phyloP scores from a whole-genome alignment of 805 yeast species.

The Candida taoyuanica region DNA sequence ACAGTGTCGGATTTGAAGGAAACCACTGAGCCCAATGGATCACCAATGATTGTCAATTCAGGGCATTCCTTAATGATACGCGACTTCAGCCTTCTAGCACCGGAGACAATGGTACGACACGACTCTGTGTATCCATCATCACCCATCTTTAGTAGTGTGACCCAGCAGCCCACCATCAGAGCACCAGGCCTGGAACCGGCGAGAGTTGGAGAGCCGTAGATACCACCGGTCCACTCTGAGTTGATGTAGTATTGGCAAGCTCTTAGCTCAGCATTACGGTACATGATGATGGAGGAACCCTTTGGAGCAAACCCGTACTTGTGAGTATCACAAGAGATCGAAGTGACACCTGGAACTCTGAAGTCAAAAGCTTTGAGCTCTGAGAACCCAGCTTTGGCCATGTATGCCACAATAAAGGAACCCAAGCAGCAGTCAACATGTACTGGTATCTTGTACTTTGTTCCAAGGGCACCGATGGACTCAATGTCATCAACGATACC shows the following conservation, averaged over 20 bases:
- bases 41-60: slow-evolving; percentile 70
- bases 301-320: slow-evolving; percentile 98
- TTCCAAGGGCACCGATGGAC: slow-evolving; percentile 56
- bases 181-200: slow-evolving; percentile 99
- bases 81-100: slow-evolving; percentile 54
- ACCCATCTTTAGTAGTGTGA: slow-evolving; percentile 80
- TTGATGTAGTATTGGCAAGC: slow-evolving; percentile 79
- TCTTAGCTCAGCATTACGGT: slow-evolving; percentile 63
- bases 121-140: slow-evolving; percentile 71
- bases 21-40: slow-evolving; percentile 79
- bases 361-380: slow-evolving; percentile 65
- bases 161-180: slow-evolving; percentile 97
- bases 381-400: slow-evolving; percentile 54
- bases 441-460: slow-evolving; percentile 64
- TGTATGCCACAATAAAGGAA: slow-evolving; percentile 80
- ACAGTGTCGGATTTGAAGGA: slow-evolving; percentile 62
- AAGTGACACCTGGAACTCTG: slow-evolving; percentile 87
- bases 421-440: slow-evolving; percentile 97
- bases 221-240: slow-evolving; percentile 89
- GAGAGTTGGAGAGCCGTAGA: slow-evolving; percentile 92
- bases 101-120: slow-evolving; percentile 60
- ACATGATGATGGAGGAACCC: slow-evolving; percentile 92
- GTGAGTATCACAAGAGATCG: slow-evolving; percentile 99
- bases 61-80: slow-evolving; percentile 45
- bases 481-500: slow-evolving; percentile 91